Base-by-base conservation (phyloP, 805 yeast species). In the Danielia oregonensis region DNA sequence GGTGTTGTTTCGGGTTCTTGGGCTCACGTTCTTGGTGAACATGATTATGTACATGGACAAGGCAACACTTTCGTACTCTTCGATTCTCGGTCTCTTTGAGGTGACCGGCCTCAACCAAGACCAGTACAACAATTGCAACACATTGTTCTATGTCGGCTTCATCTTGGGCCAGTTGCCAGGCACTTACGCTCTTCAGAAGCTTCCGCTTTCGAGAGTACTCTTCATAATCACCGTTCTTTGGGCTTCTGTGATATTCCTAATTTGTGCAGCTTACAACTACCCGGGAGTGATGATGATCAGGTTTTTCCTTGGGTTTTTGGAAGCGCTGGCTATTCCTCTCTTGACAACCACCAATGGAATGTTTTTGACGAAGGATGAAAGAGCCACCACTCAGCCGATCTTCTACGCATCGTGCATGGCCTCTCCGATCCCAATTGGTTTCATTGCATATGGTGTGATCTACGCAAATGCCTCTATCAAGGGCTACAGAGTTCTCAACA, bases 401-500 rank as follows among this genome's bases (percentile, higher is more conserved):
- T 76, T 78, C 46, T 76, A 70, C 43, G 57, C 70, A 9, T 63
- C 76, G 7, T 72, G 78, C 54, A 51, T 74, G 37, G 78, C 75
- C 39, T 64, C 63, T 10, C 63, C 74, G 2, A 71, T 77, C 27
- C 77, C 79, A 9, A 68, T 72, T 19, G 77, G 76, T 4, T 71
- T 73, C 47, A 69, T 73, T 32, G 64, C 67, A 15, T 68, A 61
- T 39, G 72, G 70, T 26, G 49, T 63, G 7, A 44, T 60, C 22
- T 54, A 55, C 40, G 51, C 56, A 4, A 30, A 40, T 9, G 32
- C 48, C 10, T 4, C 32, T 9, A 36, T 64, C 9, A 51, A 51
- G 2, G 57, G 59, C 9, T 81, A 85, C 83, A 71, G 73, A 44
- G 49, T 79, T 12, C 68, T 78, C 36, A 72, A 69, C 55, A 68